Base-by-base conservation (phyloP, 1,284 basidiomycete species). In the Trichosporon sp. region DNA sequence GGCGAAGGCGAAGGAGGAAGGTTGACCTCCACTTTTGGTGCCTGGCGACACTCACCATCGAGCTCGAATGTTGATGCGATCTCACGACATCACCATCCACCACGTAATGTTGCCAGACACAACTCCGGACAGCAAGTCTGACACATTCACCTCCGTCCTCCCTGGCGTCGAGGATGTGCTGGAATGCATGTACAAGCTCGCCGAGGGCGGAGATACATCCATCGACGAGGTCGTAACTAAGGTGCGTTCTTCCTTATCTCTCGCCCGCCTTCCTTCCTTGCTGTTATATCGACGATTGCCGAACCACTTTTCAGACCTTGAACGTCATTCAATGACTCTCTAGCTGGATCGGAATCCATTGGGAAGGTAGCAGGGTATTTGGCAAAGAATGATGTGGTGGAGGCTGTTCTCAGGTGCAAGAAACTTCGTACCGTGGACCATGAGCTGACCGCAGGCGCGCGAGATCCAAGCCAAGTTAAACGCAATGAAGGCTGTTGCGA, bases 91-190 rank as follows among this genome's bases (percentile, higher is more conserved):
- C 1, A 63, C 59, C 32, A 63, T n/a, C 59, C 59, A n/a, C 31
- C 16, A 26, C 7, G 21, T 26, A 19, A 63, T 63, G 59, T 32
- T 32, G 32, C 31, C 59, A 14, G 59, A 63, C 59, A 63, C 59
- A 16, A 46, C 43, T 5, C 43, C 43, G 12, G 59, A 63, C 0
- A n/a, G 31, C 40, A 12, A 69, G 10, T 54, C 70, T 3, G 73
- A 69, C 11, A 74, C 73, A 16, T 74, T 74, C 64, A 16, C 68
- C 4, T 71, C 73, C 32, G 59, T 70, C 32, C 70, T 74, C 7
- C 73, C 70, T 0, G 59, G 16, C 1, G 68, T 74, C 12, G 73
- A 71, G 69, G 73, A 74, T 46, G 40, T 74, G 4, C 67, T 74
- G 14, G 70, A 68, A 46, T 46, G 68, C 19, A 56, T 74, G 32